phyloP scores from a whole-genome alignment of 345 rosid species.

The Eucalyptus tenuipes region DNA sequence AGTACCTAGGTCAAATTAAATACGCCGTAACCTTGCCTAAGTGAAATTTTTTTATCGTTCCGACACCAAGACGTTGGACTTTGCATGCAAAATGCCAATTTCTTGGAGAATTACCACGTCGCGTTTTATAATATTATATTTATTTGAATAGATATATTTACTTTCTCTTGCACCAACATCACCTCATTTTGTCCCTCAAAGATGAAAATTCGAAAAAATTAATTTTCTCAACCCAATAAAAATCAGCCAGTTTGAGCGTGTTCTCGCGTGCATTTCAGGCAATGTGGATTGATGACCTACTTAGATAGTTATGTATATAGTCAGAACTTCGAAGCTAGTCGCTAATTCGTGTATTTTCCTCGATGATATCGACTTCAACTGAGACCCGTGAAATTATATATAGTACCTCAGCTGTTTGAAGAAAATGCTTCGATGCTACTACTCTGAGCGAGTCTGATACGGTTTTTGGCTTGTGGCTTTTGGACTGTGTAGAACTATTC shows the following conservation, averaged over 20 bases:
- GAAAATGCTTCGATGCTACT: background rate
- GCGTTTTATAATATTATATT: background rate
- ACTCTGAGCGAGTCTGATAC: rapidly evolving
- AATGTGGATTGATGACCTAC: background rate
- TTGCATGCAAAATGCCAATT: background rate
- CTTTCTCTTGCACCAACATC: background rate
- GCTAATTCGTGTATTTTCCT: background rate
- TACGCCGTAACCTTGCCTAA: background rate
- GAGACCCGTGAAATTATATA: background rate
- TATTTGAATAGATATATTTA: background rate
- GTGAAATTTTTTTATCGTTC: background rate
- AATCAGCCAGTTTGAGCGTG: background rate
- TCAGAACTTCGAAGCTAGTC: background rate
- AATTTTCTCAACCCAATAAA: background rate
- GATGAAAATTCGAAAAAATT: background rate
- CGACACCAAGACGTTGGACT: background rate
- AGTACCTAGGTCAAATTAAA: background rate
- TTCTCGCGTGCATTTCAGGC: background rate
- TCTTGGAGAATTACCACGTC: background rate
- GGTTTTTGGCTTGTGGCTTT: background rate
- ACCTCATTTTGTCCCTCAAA: background rate
- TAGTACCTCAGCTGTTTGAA: background rate
- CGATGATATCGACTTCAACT: background rate
- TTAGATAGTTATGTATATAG: background rate
- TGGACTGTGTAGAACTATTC: background rate